A percentile compares a stretch with the other conserved stretches of the same genome.
phyloP scores from a whole-genome alignment of 345 rosid genomes.

The Triadica sebifera region DNA sequence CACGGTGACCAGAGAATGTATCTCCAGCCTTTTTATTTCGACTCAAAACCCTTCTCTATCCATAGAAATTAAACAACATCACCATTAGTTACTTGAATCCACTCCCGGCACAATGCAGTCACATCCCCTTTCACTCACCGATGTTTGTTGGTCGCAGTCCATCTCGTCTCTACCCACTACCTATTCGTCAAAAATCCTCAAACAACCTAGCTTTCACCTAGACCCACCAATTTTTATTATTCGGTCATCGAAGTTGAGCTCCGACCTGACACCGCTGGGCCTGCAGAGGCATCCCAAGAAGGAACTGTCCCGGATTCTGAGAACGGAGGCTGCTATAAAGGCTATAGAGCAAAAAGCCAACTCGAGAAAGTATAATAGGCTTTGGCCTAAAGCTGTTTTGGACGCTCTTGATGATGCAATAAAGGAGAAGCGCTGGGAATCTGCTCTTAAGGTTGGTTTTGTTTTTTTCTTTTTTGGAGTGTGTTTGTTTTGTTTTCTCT shows the following conservation, averaged over 20 bases:
- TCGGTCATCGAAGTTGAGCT: constrained; percentile 23
- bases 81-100: background rate
- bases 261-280: constrained; percentile 27
- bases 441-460: constrained; percentile 62
- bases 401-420: constrained; percentile 82
- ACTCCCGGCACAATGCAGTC: constrained; percentile 13
- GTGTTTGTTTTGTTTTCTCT: background rate
- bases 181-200: constrained; percentile 39
- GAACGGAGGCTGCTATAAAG: constrained; percentile 64
- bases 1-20: no score
- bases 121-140: background rate
- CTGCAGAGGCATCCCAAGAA: constrained; percentile 46
- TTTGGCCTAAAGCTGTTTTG: constrained; percentile 83
- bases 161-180: constrained; percentile 27
- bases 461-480: background rate
- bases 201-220: constrained; percentile 11
- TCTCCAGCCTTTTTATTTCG: no score
- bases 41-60: no score
- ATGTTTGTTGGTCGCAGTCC: constrained; percentile 4
- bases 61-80: background rate
- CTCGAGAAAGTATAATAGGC: constrained; percentile 61
- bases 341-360: constrained; percentile 68
- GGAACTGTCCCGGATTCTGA: constrained; percentile 59
- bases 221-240: constrained; percentile 10
- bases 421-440: constrained; percentile 49